A percentile compares a stretch with the other conserved stretches of the same genome.
phyloP scores from a whole-genome alignment of 257 asterid genomes.

The Petunia axillaris region DNA sequence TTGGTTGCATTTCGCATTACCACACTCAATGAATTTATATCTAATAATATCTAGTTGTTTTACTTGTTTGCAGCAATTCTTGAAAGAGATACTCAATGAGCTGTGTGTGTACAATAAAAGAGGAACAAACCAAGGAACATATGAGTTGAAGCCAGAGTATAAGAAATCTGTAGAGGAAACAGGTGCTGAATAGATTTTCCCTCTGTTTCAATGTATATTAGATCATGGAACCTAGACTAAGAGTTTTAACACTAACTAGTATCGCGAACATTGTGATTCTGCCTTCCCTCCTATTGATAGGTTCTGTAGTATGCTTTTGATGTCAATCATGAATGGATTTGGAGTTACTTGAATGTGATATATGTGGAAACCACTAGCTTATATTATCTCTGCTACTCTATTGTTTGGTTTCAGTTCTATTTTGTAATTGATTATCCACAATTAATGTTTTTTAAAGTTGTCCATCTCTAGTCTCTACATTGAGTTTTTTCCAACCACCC shows the following conservation, averaged over 20 bases:
- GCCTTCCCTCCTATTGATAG: neutral
- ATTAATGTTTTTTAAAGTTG: neutral
- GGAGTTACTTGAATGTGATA: neutral
- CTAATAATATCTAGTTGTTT: neutral
- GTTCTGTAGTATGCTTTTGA: conserved; percentile 2
- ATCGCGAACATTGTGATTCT: neutral
- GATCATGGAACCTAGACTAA: neutral
- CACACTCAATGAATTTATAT: neutral
- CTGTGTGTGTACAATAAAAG: conserved; percentile 93
- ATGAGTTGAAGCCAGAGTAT: conserved; percentile 97
- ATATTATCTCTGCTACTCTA: neutral
- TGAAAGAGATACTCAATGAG: conserved; percentile 95
- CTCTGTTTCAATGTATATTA: neutral
- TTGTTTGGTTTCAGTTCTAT: conserved; percentile 1
- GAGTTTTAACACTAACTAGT: neutral
- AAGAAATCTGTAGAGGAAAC: conserved; percentile 91
- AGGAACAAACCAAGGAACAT: conserved; percentile 96
- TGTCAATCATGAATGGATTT: conserved; percentile 17
- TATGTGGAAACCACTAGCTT: conserved; percentile 2
- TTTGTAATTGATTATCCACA: neutral
- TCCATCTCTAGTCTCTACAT: neutral
- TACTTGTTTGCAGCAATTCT: conserved; percentile 74
- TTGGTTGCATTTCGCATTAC: neutral
- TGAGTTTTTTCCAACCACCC: neutral
- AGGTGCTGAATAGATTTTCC: conserved; percentile 53